phyloP scores from a whole-genome alignment of 2,329 filamentous ascomycete genomes.

The Dissoconium aciculare region DNA sequence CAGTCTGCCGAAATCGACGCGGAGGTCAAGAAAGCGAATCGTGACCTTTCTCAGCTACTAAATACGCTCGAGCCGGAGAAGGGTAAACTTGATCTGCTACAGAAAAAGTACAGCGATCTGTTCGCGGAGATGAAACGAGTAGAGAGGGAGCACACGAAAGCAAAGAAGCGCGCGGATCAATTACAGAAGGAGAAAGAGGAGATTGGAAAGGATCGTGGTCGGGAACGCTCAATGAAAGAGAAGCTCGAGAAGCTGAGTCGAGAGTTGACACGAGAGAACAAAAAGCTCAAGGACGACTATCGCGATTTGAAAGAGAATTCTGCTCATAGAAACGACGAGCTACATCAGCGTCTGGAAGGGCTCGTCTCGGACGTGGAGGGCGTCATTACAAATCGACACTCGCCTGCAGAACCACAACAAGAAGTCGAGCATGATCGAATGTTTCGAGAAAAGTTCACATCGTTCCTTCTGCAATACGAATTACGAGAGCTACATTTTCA shows the following conservation, averaged over 20 bases:
- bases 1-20: constrained; percentile 93
- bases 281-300: constrained; percentile 87
- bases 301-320: constrained; percentile 79
- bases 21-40: constrained; percentile 84
- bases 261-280: constrained; percentile 92
- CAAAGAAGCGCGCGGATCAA: constrained; percentile 86
- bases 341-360: constrained; percentile 71
- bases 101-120: constrained; percentile 81
- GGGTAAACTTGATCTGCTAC: constrained; percentile 78
- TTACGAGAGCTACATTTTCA: constrained; percentile 89
- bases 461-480: constrained; percentile 92
- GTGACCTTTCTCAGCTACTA: constrained; percentile 75
- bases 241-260: constrained; percentile 93
- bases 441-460: constrained; percentile 74
- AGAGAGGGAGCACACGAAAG: constrained; percentile 86
- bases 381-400: constrained; percentile 74
- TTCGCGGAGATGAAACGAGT: constrained; percentile 89
- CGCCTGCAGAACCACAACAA: constrained; percentile 56
- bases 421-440: constrained; percentile 82
- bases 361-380: constrained; percentile 75
- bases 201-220: constrained; percentile 72
- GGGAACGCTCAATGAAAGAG: constrained; percentile 81
- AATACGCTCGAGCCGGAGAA: constrained; percentile 79
- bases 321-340: constrained; percentile 63
- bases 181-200: constrained; percentile 95